Evolutionary conservation across 2,329 filamentous ascomycete genomes (phyloP), one percentile per base, ranked within the genome.

Genomic region (Colletotrichum sp.): DNA sequence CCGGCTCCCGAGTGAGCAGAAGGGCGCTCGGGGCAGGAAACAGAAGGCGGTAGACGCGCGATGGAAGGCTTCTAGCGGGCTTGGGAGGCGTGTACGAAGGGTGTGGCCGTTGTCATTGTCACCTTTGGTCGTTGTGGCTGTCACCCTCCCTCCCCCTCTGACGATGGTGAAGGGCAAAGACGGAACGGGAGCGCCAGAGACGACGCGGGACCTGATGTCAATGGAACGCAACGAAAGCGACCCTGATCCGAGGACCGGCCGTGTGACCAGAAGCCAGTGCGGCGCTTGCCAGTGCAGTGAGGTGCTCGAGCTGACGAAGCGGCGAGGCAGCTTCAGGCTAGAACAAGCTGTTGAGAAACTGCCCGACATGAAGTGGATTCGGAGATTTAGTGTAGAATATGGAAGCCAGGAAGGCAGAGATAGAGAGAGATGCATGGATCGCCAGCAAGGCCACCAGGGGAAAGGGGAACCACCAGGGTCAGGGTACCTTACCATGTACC

Each of bases 1-100:
- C 56, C 38, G 67, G 55, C 55, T 7, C 28, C n/a, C 43, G 4
- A 52, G 6, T 52, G 43, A 52, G 43, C 43, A 21, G 43, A 52
- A 21, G 14, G 52, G 38, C 38, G 65, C 66, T 48, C 48, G 32
- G 71, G 24, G 55, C 43, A 58, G 48, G 32, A 62, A 48, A 36
- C 34, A 74, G 67, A 74, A 74, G 38, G 34, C 36, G 30, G 59
- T 38, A 52, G 69, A 69, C 61, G 38, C 30, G 34, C 24, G 26
- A 64, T 74, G 43, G 71, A 71, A 74, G 48, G n/a, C 48, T 74
- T 74, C 71, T 74, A 74, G 71, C 52, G 71, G 71, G 66, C 71
- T 26, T 65, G 59, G 67, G 59, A 59, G 67, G 43, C 43, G 68
- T 70, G 36, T 4, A 69, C n/a, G 32, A n/a, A 30, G 59, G 59